Base-by-base conservation (phyloP, 306 rosid genomes). In the Gleditsia sinensis region DNA sequence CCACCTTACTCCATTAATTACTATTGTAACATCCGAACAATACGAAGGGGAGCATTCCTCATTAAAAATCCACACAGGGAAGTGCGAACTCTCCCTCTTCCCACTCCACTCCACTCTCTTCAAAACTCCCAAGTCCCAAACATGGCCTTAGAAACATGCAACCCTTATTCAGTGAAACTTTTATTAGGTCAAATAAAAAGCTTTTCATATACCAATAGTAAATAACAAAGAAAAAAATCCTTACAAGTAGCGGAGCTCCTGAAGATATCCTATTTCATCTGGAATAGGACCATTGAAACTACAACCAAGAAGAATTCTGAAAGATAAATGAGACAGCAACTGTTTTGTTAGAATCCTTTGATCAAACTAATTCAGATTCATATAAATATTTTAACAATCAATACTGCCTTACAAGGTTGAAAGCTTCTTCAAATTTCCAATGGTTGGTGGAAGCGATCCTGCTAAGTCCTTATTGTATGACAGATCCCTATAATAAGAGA, bases 221-320 rank as follows among this genome's bases (percentile, higher is more conserved):
- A 49, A 74, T 48, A 25, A 74, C 9, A 27, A 9, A 58, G 24
- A 51, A 61, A 40, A 64, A 74, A 33, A 27, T 73, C 27, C 83
- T 79, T 78, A 90, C 92, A 90, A 48, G 68, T 7, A 83, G 19
- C 39, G 34, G 6, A 90, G 90, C 79, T 76, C 74, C 64, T 51
- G 51, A 45, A 90, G 82, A 51, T 71, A 48, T 73, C 95, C 95
- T 63, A 89, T 64, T 42, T 61, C 64, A 24, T 76, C 87, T 2
- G 92, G 95, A 82, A 89, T 87, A 32, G 37, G 71, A 24, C 96
- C 96, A 24, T 3, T 67, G 81, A 90, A 90, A 62, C 80, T 39
- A 60, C 96, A 90, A n/a, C 84, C 87, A 55, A 85, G 84, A 34
- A 90, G 81, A 68, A 83, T 82, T 82, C 92, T 90, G 78, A 49